Conservation (phyloP, 2,329 filamentous ascomycete species). For the Cordyceps farinosa region DNA sequence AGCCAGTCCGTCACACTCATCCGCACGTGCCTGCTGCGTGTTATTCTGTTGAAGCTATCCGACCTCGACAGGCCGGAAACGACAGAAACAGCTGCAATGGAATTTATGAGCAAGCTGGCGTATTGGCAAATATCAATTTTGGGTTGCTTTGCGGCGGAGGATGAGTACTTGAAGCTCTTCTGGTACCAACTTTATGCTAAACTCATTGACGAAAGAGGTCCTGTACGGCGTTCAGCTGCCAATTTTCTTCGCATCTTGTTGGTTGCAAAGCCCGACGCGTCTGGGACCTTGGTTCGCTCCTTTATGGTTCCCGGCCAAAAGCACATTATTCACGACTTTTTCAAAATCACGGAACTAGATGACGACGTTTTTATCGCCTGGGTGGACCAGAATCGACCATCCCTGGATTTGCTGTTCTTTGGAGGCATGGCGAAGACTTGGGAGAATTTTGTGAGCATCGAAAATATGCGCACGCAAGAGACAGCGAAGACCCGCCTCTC, state of each 20-base stretch:
- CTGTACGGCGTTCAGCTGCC: constrained; percentile 71
- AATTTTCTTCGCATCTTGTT: constrained; percentile 88
- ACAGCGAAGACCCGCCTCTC: constrained; percentile 65
- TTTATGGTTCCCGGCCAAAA: constrained; percentile 67
- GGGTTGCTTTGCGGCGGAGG: constrained; percentile 70
- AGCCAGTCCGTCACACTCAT: constrained; percentile 76
- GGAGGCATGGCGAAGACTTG: constrained; percentile 76
- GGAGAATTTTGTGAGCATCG: constrained; percentile 80
- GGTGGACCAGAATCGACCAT: constrained; percentile 77
- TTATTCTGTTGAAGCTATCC: constrained; percentile 77
- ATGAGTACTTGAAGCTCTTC: constrained; percentile 78
- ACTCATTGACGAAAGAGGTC: constrained; percentile 65
- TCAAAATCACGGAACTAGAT: constrained; percentile 81
- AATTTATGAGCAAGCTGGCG: constrained; percentile 77
- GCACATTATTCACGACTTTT: constrained; percentile 71
- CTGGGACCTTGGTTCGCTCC: constrained; percentile 67
- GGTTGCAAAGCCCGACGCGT: constrained; percentile 87
- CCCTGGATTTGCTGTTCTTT: constrained; percentile 79
- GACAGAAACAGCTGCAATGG: constrained; percentile 58
- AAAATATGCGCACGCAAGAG: constrained; percentile 78
- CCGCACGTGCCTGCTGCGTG: constrained; percentile 70
- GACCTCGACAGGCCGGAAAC: constrained; percentile 68
- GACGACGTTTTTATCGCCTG: constrained; percentile 83
- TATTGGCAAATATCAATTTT: constrained; percentile 96
- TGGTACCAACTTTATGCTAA: constrained; percentile 94